These are phyloP conservation scores for Dinochytrium kinnereticum DNA, from an alignment of 371 early-diverging fungal genomes.

Conservation along the genomic window DNA sequence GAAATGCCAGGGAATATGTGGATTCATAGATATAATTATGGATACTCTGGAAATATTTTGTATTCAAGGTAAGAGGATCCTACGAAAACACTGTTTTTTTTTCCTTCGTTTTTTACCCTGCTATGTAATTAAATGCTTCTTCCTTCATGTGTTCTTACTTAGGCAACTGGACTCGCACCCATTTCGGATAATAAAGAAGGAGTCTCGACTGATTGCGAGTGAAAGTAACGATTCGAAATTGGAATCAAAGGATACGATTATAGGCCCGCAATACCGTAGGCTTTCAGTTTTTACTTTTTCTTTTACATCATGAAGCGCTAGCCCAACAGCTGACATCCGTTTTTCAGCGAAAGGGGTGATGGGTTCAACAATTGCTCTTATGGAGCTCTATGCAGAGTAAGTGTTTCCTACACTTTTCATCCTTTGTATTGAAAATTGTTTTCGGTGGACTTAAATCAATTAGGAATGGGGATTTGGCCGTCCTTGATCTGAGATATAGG, in stretches of 20 bases:
- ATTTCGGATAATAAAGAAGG: not conserved
- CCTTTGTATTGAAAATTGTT: not conserved
- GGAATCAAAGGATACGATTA: not conserved
- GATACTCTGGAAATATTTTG: not conserved
- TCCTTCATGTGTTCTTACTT: not conserved
- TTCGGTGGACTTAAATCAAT: too few species aligned
- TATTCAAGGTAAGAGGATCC: constrained; percentile 20
- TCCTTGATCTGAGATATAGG: constrained; percentile 15
- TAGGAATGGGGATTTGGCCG: not conserved
- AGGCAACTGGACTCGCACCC: not conserved
- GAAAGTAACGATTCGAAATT: not conserved
- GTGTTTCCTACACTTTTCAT: not conserved
- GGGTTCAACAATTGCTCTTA: not conserved
- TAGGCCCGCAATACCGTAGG: not conserved
- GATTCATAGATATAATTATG: constrained; percentile 5
- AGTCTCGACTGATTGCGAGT: not conserved
- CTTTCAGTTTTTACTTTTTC: not conserved
- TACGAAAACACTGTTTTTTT: too few species aligned
- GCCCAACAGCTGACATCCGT: too few species aligned
- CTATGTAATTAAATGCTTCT: not conserved
- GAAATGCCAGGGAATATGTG: constrained; percentile 21
- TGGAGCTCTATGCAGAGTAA: constrained; percentile 12
- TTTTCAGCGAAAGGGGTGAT: not conserved
- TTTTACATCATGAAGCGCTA: not conserved
- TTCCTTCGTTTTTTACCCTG: not conserved